Base-by-base conservation (phyloP, 73 alveolate species). In the Tetrahymena borealis region DNA sequence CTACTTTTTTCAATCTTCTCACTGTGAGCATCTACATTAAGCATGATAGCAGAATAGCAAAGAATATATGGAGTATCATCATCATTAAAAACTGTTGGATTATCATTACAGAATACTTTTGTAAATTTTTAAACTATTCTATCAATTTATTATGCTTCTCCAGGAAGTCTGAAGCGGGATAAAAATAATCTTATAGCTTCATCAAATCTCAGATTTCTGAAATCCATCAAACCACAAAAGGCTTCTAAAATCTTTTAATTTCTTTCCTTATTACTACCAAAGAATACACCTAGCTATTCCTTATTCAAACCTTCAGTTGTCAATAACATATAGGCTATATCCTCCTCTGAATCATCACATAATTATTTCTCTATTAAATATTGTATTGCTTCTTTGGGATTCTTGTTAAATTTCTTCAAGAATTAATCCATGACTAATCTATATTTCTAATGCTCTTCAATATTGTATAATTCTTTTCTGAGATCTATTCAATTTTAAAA, bases 241-340 rank as follows among this genome's bases (percentile, higher is more conserved):
- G 96, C 97, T 39, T 95, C 93, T 31, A 95, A 91, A 33, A 96
- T 93, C 24, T 35, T 91, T 7, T 78, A 39, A 31, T 91, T 37
- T 33, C 93, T 93, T 31, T 94, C 94, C 13, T 96, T 95, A 40
- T 91, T 91, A 11, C 78, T 39, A 38, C 97, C 97, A 33, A 96
- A 91, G 79, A 32, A 96, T 91, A 79, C 31, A 33, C 96, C 96
- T 24, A 96, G 77, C 11, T 95, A 43, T 39, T 92, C 96, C 85
- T 96, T 96, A 42, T 95, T 95, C 39, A 96, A 39, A 35, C 98
- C 98, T 4, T 95, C 96, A 20, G 98, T 95, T 16, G 94, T 95
- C 38, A 95, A 32, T 7, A 96, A 38, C 37, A 95, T 90, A 39
- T 90, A 94, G 4, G 98, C 98, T 12, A 96, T 90, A n/a, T 78